phyloP scores from a whole-genome alignment of 371 early-diverging fungal species.

The Mucor lusitanicus region DNA sequence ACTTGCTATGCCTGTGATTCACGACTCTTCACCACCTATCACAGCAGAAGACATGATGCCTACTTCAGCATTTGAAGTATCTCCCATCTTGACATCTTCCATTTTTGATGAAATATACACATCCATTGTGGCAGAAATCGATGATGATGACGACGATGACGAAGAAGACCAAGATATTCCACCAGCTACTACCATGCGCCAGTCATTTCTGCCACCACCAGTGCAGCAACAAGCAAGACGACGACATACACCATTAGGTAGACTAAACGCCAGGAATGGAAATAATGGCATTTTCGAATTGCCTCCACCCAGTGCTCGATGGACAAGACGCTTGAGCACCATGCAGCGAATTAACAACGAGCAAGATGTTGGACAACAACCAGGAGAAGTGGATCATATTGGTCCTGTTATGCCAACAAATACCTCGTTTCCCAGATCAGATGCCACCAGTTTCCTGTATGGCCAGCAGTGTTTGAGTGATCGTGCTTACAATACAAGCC shows the following conservation, averaged over 20 bases:
- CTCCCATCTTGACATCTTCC: conserved; percentile 8
- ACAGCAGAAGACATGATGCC: conserved; percentile 18
- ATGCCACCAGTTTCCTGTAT: neutral
- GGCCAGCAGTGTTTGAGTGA: conserved; percentile 10
- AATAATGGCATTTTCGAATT: neutral
- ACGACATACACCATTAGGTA: neutral
- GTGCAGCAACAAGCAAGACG: neutral
- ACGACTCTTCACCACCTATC: neutral
- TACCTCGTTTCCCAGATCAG: neutral
- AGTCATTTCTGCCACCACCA: neutral
- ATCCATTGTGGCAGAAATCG: neutral
- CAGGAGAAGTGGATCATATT: neutral
- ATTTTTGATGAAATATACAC: conserved; percentile 6
- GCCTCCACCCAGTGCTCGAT: conserved; percentile 6
- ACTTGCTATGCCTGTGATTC: neutral
- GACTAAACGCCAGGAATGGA: neutral
- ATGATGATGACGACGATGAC: neutral
- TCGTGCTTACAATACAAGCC: neutral
- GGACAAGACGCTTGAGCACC: conserved; percentile 5
- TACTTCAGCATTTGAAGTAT: conserved; percentile 10
- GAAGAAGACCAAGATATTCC: neutral
- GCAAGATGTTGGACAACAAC: neutral
- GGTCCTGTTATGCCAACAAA: neutral
- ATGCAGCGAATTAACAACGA: neutral
- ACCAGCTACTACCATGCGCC: neutral